Evolutionary conservation across 805 yeast genomes (phyloP).

Genomic region (Candida ipomoeae): DNA sequence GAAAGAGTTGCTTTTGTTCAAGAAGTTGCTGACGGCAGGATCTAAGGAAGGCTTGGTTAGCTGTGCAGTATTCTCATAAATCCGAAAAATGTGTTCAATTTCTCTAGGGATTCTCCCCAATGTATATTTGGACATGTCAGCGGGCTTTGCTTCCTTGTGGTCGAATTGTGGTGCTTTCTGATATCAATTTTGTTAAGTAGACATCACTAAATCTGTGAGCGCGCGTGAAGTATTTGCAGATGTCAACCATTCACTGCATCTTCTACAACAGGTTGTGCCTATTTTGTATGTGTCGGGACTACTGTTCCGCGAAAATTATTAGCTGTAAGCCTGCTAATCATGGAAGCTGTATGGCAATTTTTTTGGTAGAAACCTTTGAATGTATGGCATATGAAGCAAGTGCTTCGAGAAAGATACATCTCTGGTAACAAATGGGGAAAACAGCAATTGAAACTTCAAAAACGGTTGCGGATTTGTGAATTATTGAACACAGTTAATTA

Average conservation of each 20-base stretch:
- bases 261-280: too few species aligned
- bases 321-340: too few species aligned
- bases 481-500: too few species aligned
- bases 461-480: too few species aligned
- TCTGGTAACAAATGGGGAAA: too few species aligned
- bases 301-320: too few species aligned
- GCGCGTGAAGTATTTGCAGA: background rate
- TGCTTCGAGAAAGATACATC: too few species aligned
- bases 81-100: slow-evolving; percentile 16
- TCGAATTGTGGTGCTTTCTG: background rate
- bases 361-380: too few species aligned
- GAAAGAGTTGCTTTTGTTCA: slow-evolving; percentile 18
- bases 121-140: slow-evolving; percentile 15
- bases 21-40: slow-evolving; percentile 13
- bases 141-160: background rate
- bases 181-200: background rate
- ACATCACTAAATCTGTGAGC: background rate
- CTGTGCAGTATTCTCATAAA: slow-evolving; percentile 19
- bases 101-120: slow-evolving; percentile 22
- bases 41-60: slow-evolving; percentile 9
- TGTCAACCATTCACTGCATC: background rate
- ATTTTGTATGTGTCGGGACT: too few species aligned
- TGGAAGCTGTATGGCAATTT: too few species aligned
- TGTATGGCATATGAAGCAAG: too few species aligned
- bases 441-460: too few species aligned